Percentiles rank a stretch among this genome's conserved stretches.
Conservation (phyloP, 768 basidiomycete species). For the Leccinum imitatum region DNA sequence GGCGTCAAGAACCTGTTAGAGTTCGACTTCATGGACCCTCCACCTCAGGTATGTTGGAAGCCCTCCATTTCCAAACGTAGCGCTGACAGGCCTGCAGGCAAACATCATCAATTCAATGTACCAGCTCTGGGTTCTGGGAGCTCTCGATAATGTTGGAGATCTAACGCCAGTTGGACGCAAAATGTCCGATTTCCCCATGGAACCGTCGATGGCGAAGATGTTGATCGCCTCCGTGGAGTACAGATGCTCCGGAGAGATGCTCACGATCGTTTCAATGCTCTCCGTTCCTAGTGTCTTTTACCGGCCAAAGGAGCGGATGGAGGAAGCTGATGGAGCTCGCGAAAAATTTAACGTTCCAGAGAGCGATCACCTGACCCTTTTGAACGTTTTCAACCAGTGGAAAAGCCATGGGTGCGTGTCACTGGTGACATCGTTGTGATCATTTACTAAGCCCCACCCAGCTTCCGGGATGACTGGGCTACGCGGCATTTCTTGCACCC, state of each 20-base stretch:
- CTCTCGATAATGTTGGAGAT: constrained; percentile 96
- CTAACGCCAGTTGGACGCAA: constrained; percentile 88
- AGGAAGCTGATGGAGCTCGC: constrained; percentile 95
- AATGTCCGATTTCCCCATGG: constrained; percentile 99
- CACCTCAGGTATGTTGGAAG: constrained; percentile 72
- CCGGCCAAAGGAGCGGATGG: constrained; percentile 94
- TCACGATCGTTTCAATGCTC: constrained; percentile 98
- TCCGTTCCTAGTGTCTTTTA: constrained; percentile 98
- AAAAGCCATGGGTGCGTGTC: constrained; percentile 82
- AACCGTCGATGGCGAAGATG: constrained; percentile 99
- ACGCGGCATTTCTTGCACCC: constrained; percentile 96
- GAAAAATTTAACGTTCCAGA: constrained; percentile 99
- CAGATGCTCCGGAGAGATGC: constrained; percentile 91
- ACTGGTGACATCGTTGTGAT: not conserved
- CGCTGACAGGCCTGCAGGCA: constrained; percentile 47
- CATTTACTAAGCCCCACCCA: constrained; percentile 30
- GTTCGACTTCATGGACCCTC: constrained; percentile 99
- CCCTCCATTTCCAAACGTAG: not conserved
- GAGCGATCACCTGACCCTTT: constrained; percentile 91
- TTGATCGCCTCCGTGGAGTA: constrained; percentile 88
- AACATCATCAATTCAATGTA: constrained; percentile 99
- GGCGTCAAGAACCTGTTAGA: constrained; percentile 93
- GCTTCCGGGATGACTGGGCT: constrained; percentile 92
- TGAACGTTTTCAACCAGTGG: constrained; percentile 99
- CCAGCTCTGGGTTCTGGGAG: constrained; percentile 98